Evolutionary conservation across 805 yeast species (phyloP).

Genomic region (Saccharomycopsis vini): DNA sequence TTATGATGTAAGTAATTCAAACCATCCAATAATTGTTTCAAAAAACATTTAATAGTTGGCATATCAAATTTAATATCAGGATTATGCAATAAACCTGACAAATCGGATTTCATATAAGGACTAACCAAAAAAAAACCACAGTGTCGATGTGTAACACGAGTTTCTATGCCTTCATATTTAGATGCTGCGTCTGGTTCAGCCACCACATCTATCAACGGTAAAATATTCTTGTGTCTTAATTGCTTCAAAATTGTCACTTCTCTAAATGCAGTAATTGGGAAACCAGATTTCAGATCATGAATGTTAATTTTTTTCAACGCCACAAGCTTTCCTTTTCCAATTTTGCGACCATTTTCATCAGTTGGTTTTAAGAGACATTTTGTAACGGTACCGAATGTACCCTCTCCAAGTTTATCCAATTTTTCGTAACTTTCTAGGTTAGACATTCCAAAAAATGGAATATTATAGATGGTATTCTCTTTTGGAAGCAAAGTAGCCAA

Average conservation of each 20-base stretch:
- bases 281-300: conserved; percentile 40
- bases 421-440: conserved; percentile 27
- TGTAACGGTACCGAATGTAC: conserved; percentile 83
- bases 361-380: conserved; percentile 40
- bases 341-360: conserved; percentile 25
- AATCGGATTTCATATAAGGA: conserved; percentile 90
- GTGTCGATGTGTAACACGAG: not conserved
- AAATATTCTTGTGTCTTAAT: conserved; percentile 59
- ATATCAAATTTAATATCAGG: conserved; percentile 53
- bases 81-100: conserved; percentile 82
- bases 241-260: conserved; percentile 79
- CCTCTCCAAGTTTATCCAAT: conserved; percentile 55
- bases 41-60: conserved; percentile 72
- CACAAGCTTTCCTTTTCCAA: conserved; percentile 37
- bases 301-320: conserved; percentile 82
- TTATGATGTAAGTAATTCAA: conserved; percentile 64
- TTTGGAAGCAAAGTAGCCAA: conserved; percentile 6
- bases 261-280: conserved; percentile 92
- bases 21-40: conserved; percentile 72
- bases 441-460: conserved; percentile 19
- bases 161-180: not conserved
- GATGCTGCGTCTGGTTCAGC: conserved; percentile 6
- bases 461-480: conserved; percentile 8
- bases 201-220: conserved; percentile 77
- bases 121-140: conserved; percentile 70